Percentiles rank a stretch among this genome's conserved stretches.
Evolutionary conservation across 192 early-diverging fungal species (phyloP).

Genomic region (Coemansia reversa): DNA sequence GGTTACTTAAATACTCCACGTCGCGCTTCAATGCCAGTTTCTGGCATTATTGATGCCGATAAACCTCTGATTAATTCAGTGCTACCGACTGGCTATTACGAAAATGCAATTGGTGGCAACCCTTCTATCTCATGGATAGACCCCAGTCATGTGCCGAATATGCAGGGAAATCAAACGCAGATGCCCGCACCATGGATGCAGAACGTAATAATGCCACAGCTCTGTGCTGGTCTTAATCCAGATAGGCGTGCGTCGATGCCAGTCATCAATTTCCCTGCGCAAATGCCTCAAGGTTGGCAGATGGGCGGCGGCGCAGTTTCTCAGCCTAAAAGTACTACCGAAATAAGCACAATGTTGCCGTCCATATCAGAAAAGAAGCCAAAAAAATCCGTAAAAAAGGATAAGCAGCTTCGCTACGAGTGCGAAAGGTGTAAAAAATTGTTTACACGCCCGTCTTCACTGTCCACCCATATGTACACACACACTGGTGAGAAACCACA

Average conservation of each 20-base stretch:
- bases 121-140: too few species aligned
- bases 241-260: neutral
- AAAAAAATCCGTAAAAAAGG: neutral
- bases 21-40: neutral
- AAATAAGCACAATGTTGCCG: neutral
- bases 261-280: neutral
- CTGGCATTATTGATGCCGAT: neutral
- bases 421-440: conserved; percentile 63
- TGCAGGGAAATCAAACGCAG: neutral
- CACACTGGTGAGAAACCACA: conserved; percentile 79
- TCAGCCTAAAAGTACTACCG: neutral
- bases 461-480: conserved; percentile 67
- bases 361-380: neutral
- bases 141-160: neutral
- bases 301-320: neutral
- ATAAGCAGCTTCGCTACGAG: conserved; percentile 53
- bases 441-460: conserved; percentile 69
- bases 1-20: neutral
- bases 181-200: neutral
- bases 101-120: too few species aligned
- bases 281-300: neutral
- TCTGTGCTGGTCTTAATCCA: neutral
- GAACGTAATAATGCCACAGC: neutral
- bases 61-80: neutral
- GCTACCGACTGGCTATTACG: neutral